A percentile compares a stretch with the other conserved stretches of the same genome.
Conservation (phyloP, 306 rosid genomes). For the Hippophae rhamnoides region DNA sequence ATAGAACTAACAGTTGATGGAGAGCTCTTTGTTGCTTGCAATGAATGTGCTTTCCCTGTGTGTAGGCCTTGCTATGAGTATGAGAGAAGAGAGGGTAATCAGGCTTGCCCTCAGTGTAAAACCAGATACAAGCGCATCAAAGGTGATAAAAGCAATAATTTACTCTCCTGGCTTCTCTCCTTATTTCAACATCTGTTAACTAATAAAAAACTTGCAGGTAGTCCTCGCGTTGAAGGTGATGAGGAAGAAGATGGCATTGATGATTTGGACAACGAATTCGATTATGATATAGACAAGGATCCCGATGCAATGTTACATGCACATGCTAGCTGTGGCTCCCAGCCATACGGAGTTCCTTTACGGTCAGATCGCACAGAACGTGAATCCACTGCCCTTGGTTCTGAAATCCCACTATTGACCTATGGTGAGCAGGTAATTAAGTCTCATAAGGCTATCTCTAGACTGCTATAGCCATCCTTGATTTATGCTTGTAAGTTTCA, state of each 20-base stretch:
- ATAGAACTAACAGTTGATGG: constrained; percentile 68
- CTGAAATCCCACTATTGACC: constrained; percentile 79
- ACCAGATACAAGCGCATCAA: constrained; percentile 80
- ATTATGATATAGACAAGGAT: constrained; percentile 35
- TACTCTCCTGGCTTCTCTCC: constrained; percentile 3
- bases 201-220: constrained; percentile 43
- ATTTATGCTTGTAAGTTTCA: not conserved
- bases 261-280: constrained; percentile 86
- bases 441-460: not conserved
- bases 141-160: constrained; percentile 37
- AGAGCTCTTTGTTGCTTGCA: constrained; percentile 91
- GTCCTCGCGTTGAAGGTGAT: constrained; percentile 89
- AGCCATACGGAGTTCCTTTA: constrained; percentile 36
- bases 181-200: constrained; percentile 5
- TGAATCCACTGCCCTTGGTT: constrained; percentile 53
- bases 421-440: constrained; percentile 83
- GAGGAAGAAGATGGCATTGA: constrained; percentile 92
- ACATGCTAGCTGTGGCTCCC: constrained; percentile 41
- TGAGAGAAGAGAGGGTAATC: constrained; percentile 78
- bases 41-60: constrained; percentile 89
- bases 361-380: constrained; percentile 23
- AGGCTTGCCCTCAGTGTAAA: constrained; percentile 91
- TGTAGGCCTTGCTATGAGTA: constrained; percentile 84
- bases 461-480: not conserved
- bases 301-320: constrained; percentile 41